phyloP scores from a whole-genome alignment of 2,329 filamentous ascomycete species.

The Ophiostoma perfectum region DNA sequence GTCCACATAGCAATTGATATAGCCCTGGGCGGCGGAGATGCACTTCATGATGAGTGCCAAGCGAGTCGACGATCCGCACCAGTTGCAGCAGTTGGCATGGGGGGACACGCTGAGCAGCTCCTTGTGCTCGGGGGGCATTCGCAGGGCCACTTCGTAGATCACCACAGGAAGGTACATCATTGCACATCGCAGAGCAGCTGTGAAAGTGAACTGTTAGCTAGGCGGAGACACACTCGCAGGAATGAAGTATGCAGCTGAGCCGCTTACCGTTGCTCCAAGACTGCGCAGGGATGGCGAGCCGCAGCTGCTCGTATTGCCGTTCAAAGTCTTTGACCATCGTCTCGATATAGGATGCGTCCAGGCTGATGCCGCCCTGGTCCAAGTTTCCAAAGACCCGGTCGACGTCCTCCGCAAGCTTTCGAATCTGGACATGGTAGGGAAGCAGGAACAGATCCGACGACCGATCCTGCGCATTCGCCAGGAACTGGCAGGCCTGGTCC shows the following conservation, averaged over 20 bases:
- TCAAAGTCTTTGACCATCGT: slow-evolving; percentile 27
- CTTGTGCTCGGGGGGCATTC: slow-evolving; percentile 21
- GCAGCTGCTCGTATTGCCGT: slow-evolving; percentile 25
- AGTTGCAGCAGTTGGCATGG: slow-evolving; percentile 25
- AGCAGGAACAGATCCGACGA: slow-evolving; percentile 24
- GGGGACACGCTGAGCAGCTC: neutral
- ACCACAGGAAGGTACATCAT: slow-evolving; percentile 25
- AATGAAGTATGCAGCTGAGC: neutral
- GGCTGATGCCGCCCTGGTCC: slow-evolving; percentile 18
- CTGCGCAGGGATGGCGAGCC: slow-evolving; percentile 20
- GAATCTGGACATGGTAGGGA: slow-evolving; percentile 24
- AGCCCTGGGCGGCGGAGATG: slow-evolving; percentile 25
- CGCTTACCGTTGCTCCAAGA: slow-evolving; percentile 25
- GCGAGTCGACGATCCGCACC: slow-evolving; percentile 26
- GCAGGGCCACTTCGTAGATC: slow-evolving; percentile 27
- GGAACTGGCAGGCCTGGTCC: slow-evolving; percentile 24
- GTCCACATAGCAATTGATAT: slow-evolving; percentile 23
- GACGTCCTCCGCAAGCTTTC: slow-evolving; percentile 27
- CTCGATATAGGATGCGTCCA: slow-evolving; percentile 26
- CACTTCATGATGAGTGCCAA: slow-evolving; percentile 25
- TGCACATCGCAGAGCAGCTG: slow-evolving; percentile 23
- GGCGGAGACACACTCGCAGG: neutral
- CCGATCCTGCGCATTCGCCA: slow-evolving; percentile 17
- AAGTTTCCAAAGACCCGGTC: slow-evolving; percentile 23
- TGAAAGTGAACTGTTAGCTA: neutral